Evolutionary conservation across 1,284 basidiomycete genomes (phyloP), one percentile per base, ranked within the genome.

Genomic region (Ustilago bromivora): DNA sequence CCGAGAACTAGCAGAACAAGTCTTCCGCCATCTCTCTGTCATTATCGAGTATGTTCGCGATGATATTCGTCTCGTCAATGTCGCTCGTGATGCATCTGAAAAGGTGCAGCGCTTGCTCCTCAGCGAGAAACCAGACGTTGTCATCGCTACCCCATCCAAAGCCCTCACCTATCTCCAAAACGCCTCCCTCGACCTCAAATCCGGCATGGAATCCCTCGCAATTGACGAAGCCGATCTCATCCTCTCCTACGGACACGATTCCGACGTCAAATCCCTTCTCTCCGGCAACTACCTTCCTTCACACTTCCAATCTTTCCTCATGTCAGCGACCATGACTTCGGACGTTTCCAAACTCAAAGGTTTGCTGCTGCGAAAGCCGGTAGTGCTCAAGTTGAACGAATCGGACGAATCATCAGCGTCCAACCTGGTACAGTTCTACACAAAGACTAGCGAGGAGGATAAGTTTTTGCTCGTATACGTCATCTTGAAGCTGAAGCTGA

Each of bases 201-300:
- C 88, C 88, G 55, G 62, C 0, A 88, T 99, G 31, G 92, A 95
- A 64, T 93, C 93, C 17, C 90, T 99, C 15, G 94, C 97, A 23
- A 95, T 99, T 70, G 97, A 99, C 86, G 97, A 99, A 88, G 97
- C 97, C 12, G 97, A 99, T 86, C 90, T 99, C 34, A 94, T 99
- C 63, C 89, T 99, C 10, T 98, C 96, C 0, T 99, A 99, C 85
- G 97, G 97, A 6, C 95, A 99, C 84, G 87, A 96, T 79, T 92
- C 94, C 78, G 95, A 98, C 81, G 90, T 98, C 49, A 91, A 92
- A 46, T 90, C 93, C 65, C 93, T 99, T 56, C 91, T 98, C 76
- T 89, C 89, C 59, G 92, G 92, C 23, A 75, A 73, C 59, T 81
- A 74, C 40, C 89, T 99, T 7, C 95, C 96, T 13, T 93, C 92